A percentile compares a stretch with the other conserved stretches of the same genome.
Evolutionary conservation across 495 filamentous ascomycete genomes (phyloP).

Genomic region (Xylaria palmicola): DNA sequence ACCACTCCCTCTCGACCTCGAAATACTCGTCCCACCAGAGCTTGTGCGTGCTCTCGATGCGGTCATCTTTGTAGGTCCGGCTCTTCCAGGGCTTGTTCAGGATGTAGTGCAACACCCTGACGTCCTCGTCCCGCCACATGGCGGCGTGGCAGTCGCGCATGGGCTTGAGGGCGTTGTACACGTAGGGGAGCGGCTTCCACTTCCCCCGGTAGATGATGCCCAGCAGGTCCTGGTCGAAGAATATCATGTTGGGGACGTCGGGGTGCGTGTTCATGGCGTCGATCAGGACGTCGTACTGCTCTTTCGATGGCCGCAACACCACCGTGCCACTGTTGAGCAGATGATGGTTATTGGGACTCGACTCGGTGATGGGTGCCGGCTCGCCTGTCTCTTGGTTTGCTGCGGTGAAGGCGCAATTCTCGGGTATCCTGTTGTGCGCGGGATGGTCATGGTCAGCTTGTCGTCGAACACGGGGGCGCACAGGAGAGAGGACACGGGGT

Average conservation of each 20-base stretch:
- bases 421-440: conserved; percentile 26
- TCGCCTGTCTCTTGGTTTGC: conserved; percentile 35
- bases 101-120: conserved; percentile 41
- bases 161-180: conserved; percentile 40
- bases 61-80: conserved; percentile 31
- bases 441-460: neutral
- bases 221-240: conserved; percentile 42
- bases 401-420: conserved; percentile 40
- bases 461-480: neutral
- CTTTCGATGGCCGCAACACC: conserved; percentile 32
- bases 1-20: conserved; percentile 38
- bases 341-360: conserved; percentile 36
- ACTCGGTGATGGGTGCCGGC: conserved; percentile 33
- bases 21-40: conserved; percentile 40
- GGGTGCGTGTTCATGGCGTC: conserved; percentile 44
- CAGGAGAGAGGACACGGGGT: neutral
- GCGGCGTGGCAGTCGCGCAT: conserved; percentile 36
- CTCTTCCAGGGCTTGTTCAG: conserved; percentile 42
- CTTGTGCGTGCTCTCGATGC: conserved; percentile 37
- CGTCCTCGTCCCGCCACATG: conserved; percentile 35
- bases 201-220: conserved; percentile 37
- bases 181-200: conserved; percentile 40
- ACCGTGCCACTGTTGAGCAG: conserved; percentile 43
- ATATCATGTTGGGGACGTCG: conserved; percentile 40
- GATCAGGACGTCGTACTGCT: conserved; percentile 34